Base-by-base conservation (phyloP, 2,329 filamentous ascomycete genomes). In the Exophiala sp. region DNA sequence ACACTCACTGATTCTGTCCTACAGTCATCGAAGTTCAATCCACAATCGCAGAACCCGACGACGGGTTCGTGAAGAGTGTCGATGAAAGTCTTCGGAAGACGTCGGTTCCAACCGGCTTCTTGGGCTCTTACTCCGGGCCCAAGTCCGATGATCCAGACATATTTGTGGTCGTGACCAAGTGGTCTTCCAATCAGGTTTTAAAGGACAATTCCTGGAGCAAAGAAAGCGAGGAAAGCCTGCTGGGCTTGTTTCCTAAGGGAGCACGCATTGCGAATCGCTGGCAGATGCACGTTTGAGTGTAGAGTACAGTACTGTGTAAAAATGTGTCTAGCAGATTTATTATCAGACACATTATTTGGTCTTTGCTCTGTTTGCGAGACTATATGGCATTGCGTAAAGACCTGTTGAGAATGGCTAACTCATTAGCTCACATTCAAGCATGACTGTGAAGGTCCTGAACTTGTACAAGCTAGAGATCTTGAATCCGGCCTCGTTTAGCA, bases 381-480 rank as follows among this genome's bases (percentile, higher is more conserved):
- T n/a, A n/a, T n/a, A n/a, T n/a, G n/a, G n/a, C n/a, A n/a, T n/a
- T n/a, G n/a, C n/a, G n/a, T n/a, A n/a, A n/a, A n/a, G n/a, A n/a
- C n/a, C n/a, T n/a, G n/a, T n/a, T n/a, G n/a, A n/a, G n/a, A n/a
- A n/a, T n/a, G n/a, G n/a, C n/a, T 41, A 41, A 11, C 40, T 14
- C 11, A 18, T 45, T 18, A 51, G 16, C 16, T 35, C 42, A 21
- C 43, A 52, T 40, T 55, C 52, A 14, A 55, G n/a, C 46, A 55
- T 55, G 7, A 46, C 32, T 5, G 52, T 55, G 38, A 55, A 50
- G 10, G 52, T 55, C 33, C 52, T 44, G 18, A 55, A 50, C 20
- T 10, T 46, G 33, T 20, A 50, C 32, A 55, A 46, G 7, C 41
- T 8, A 9, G 20, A 16, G 4, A 55, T 12, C 40, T 43, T 44